A percentile compares a stretch with the other conserved stretches of the same genome.
Conservation (phyloP, 129 eudicot genomes). For the Smallanthus sonchifolius region DNA sequence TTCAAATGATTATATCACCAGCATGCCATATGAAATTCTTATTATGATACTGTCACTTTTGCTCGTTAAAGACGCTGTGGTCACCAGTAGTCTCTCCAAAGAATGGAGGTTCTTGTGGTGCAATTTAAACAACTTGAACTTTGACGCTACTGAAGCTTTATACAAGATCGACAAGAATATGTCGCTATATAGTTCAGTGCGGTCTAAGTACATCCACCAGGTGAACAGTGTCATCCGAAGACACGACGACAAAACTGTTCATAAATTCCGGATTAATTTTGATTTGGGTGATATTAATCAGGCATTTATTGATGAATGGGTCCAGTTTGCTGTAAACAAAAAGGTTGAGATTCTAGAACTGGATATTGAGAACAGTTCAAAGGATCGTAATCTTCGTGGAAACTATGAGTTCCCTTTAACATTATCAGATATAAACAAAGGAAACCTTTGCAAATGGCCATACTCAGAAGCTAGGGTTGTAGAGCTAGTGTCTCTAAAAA, state of each 20-base stretch:
- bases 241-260: conserved; percentile 9
- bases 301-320: neutral
- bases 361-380: neutral
- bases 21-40: conserved; percentile 42
- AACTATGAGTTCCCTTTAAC: neutral
- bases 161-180: no score
- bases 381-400: neutral
- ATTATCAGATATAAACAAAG: neutral
- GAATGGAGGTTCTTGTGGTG: conserved; percentile 44
- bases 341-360: conserved; percentile 5
- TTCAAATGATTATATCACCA: conserved; percentile 26
- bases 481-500: neutral
- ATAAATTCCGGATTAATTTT: neutral
- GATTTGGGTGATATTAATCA: neutral
- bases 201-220: conserved; percentile 29
- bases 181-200: neutral
- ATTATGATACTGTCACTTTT: conserved; percentile 34
- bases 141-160: conserved; percentile 20
- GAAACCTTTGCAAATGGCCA: no score
- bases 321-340: neutral
- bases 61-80: conserved; percentile 34
- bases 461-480: neutral
- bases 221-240: conserved; percentile 27
- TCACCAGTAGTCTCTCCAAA: conserved; percentile 28
- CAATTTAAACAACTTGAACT: conserved; percentile 22